Percentiles rank a stretch among this genome's conserved stretches.
Evolutionary conservation across 2,329 filamentous ascomycete genomes (phyloP).

Genomic region (Epichloe sp.): DNA sequence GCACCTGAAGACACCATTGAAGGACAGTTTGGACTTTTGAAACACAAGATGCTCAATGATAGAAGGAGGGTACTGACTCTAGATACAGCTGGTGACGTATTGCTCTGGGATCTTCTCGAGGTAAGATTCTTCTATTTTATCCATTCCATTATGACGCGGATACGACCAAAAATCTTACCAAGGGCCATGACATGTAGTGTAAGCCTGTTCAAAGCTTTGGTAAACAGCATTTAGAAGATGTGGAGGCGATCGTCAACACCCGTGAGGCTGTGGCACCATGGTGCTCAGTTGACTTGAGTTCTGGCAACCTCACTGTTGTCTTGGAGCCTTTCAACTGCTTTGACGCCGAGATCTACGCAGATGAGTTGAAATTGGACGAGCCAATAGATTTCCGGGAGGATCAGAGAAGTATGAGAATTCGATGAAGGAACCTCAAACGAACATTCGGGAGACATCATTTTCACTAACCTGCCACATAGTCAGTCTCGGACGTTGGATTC

Average conservation of each 20-base stretch:
- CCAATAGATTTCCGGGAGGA: constrained; percentile 79
- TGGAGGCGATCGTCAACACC: constrained; percentile 76
- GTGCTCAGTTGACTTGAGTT: constrained; percentile 91
- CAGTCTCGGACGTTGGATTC: constrained; percentile 91
- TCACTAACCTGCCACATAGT: constrained; percentile 37
- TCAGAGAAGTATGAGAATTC: constrained; percentile 60
- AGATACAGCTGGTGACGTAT: constrained; percentile 87
- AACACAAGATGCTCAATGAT: constrained; percentile 85
- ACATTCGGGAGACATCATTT: background rate
- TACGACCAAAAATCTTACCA: background rate
- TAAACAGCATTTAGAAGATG: constrained; percentile 85
- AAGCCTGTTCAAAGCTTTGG: constrained; percentile 83
- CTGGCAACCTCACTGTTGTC: constrained; percentile 79
- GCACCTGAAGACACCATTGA: constrained; percentile 73
- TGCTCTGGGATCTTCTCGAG: constrained; percentile 87
- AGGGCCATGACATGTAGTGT: constrained; percentile 41
- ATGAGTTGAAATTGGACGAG: constrained; percentile 65
- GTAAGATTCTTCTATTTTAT: constrained; percentile 25
- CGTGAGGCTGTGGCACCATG: constrained; percentile 83
- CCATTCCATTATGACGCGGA: background rate
- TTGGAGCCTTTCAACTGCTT: constrained; percentile 94
- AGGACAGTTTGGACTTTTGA: constrained; percentile 88
- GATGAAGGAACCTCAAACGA: background rate
- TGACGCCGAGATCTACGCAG: constrained; percentile 92
- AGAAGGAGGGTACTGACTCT: constrained; percentile 77